A percentile compares a stretch with the other conserved stretches of the same genome.
These are phyloP conservation scores for Camillea tinctor DNA, from an alignment of 2,329 filamentous ascomycete species.

Conservation along the genomic window DNA sequence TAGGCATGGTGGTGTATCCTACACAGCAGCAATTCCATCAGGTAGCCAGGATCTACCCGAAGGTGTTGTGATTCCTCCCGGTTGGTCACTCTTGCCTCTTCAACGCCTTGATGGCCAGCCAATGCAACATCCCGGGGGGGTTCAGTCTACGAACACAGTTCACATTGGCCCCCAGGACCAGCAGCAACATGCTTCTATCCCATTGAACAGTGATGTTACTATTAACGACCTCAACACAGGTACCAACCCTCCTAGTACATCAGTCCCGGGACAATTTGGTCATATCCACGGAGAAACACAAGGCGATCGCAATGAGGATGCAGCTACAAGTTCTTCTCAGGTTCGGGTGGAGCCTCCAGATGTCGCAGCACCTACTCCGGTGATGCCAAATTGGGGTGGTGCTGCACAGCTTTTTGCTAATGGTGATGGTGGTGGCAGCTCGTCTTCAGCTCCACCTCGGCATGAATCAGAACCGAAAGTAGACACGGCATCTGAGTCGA, in stretches of 20 bases:
- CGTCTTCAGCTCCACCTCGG: conserved; percentile 9
- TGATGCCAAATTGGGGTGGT: conserved; percentile 51
- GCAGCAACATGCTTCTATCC: conserved; percentile 12
- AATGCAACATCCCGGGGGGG: conserved; percentile 12
- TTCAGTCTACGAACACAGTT: conserved; percentile 12
- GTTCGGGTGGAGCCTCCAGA: conserved; percentile 26
- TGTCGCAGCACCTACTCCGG: conserved; percentile 48
- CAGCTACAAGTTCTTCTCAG: conserved; percentile 11
- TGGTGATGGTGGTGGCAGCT: conserved; percentile 18
- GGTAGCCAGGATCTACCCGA: conserved; percentile 62
- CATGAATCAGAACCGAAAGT: conserved; percentile 10
- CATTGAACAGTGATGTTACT: conserved; percentile 6
- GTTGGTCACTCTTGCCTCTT: conserved; percentile 64
- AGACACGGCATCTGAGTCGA: conserved; percentile 3
- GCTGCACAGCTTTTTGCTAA: conserved; percentile 47
- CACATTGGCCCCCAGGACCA: conserved; percentile 14
- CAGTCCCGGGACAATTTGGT: conserved; percentile 1
- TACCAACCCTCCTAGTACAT: conserved; percentile 5
- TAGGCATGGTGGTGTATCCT: conserved; percentile 46
- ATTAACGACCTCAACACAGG: conserved; percentile 1
- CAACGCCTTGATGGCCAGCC: conserved; percentile 49
- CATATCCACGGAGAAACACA: not conserved
- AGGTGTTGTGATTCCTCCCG: conserved; percentile 62
- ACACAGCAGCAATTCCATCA: conserved; percentile 53
- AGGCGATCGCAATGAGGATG: conserved; percentile 4